Conservation (phyloP, 768 basidiomycete species). For the Suillus cothurnatus region DNA sequence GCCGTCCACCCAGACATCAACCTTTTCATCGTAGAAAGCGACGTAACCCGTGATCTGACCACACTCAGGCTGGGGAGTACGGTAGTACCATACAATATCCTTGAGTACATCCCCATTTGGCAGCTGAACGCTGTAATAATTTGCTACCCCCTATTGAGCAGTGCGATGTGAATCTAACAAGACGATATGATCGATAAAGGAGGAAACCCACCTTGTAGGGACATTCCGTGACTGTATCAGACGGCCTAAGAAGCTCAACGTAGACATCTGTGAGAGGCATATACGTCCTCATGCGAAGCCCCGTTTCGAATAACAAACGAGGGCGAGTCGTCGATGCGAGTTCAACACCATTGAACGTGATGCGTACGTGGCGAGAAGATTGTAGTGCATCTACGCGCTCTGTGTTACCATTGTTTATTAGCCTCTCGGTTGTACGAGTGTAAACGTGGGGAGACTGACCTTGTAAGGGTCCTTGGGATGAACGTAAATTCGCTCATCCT, state of each 20-base stretch:
- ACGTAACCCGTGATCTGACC: slow-evolving; percentile 51
- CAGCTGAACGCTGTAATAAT: slow-evolving; percentile 55
- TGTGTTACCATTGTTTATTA: background rate
- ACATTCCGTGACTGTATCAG: slow-evolving; percentile 50
- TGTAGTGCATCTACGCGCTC: slow-evolving; percentile 64
- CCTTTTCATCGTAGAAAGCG: slow-evolving; percentile 68
- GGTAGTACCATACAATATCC: slow-evolving; percentile 69
- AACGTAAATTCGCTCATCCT: slow-evolving; percentile 60
- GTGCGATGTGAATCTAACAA: slow-evolving; percentile 6
- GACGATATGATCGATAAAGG: background rate
- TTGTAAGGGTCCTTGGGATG: slow-evolving; percentile 75
- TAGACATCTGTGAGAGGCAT: slow-evolving; percentile 59
- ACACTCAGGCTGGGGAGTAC: slow-evolving; percentile 52
- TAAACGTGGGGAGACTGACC: slow-evolving; percentile 34
- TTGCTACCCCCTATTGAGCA: slow-evolving; percentile 53
- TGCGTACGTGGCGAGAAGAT: slow-evolving; percentile 61
- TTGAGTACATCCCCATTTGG: slow-evolving; percentile 45
- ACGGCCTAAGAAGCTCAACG: slow-evolving; percentile 50
- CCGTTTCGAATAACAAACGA: slow-evolving; percentile 59
- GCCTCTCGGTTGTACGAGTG: slow-evolving; percentile 1
- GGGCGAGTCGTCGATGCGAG: slow-evolving; percentile 59
- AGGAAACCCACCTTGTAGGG: slow-evolving; percentile 61
- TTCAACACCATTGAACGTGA: slow-evolving; percentile 64
- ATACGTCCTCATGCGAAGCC: slow-evolving; percentile 58
- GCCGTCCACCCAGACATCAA: slow-evolving; percentile 66